Conservation (phyloP, 2,329 filamentous ascomycete species). For the Tolypocladium capitatum region DNA sequence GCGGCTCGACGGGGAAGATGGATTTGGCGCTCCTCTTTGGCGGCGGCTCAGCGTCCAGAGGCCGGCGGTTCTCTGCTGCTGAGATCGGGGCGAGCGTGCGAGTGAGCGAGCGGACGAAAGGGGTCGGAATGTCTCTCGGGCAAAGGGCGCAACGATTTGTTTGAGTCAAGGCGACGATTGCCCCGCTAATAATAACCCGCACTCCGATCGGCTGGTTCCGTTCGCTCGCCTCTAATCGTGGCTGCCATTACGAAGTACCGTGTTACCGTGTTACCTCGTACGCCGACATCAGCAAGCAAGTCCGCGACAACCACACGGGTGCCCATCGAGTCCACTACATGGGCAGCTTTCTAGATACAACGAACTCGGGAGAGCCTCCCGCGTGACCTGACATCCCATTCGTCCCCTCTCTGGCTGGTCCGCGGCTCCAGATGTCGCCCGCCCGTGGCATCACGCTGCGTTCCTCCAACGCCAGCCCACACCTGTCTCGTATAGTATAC, state of each 20-base stretch:
- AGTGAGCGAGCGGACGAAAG: neutral
- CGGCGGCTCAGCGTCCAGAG: neutral
- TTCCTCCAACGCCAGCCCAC: constrained; percentile 2
- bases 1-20: neutral
- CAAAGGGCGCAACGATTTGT: neutral
- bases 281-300: neutral
- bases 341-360: neutral
- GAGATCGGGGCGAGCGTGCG: neutral
- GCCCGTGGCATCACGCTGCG: neutral
- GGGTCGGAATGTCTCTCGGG: neutral
- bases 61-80: neutral
- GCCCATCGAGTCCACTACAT: neutral
- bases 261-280: no score
- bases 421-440: neutral
- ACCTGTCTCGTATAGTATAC: constrained; percentile 5
- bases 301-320: neutral
- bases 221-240: neutral
- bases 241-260: no score
- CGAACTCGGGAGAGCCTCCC: neutral
- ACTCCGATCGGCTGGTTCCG: neutral
- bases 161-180: neutral
- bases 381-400: neutral
- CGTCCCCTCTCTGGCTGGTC: neutral
- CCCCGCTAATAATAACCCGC: neutral
- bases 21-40: neutral